Conservation (phyloP, 495 filamentous ascomycete species). For the Penicillium pulvis region DNA sequence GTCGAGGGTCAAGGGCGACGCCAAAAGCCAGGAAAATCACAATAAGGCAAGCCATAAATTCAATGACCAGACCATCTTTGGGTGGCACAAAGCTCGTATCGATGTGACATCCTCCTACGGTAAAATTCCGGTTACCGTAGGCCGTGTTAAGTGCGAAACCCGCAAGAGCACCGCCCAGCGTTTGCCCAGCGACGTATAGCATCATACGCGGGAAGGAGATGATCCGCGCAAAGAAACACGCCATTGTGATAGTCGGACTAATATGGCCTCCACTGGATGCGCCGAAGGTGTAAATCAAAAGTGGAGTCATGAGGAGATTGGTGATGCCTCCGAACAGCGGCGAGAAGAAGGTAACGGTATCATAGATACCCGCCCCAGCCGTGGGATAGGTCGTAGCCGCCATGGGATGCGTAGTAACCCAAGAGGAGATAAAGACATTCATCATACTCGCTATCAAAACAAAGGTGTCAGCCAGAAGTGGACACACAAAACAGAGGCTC, state of each 20-base stretch:
- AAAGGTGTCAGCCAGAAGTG: conserved; percentile 7
- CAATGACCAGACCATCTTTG: conserved; percentile 44
- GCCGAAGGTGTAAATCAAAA: conserved; percentile 55
- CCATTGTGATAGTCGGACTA: conserved; percentile 54
- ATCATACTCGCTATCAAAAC: conserved; percentile 27
- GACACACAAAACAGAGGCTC: not conserved
- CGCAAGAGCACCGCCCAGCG: conserved; percentile 44
- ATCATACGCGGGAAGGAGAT: conserved; percentile 49
- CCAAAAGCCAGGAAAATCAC: conserved; percentile 49
- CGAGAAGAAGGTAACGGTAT: conserved; percentile 30
- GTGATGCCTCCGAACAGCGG: conserved; percentile 42
- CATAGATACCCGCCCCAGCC: conserved; percentile 26
- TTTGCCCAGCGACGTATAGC: conserved; percentile 47
- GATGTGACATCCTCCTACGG: conserved; percentile 38
- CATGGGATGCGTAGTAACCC: conserved; percentile 26
- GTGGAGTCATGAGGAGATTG: conserved; percentile 46
- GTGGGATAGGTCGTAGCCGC: conserved; percentile 19
- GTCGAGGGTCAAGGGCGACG: conserved; percentile 59
- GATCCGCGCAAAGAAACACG: conserved; percentile 52
- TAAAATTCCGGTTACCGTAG: conserved; percentile 29
- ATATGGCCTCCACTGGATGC: conserved; percentile 54
- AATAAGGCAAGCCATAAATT: conserved; percentile 45
- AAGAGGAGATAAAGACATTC: conserved; percentile 30
- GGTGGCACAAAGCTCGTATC: conserved; percentile 28
- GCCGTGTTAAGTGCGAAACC: conserved; percentile 41